phyloP scores from a whole-genome alignment of 768 basidiomycete genomes.

The Lentinus brumalis region DNA sequence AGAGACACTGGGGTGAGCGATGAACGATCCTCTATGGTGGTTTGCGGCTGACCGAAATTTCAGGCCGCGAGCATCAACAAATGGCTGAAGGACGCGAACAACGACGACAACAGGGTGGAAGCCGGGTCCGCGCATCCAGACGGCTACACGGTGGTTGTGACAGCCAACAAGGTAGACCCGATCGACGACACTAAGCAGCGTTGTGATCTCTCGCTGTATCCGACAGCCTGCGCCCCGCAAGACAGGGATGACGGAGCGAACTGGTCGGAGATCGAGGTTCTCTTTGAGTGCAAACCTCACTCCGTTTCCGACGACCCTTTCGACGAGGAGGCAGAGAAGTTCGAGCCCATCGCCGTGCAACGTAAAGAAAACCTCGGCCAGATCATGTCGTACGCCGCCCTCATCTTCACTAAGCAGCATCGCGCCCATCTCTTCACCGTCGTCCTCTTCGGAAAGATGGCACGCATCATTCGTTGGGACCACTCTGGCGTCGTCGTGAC shows the following conservation, averaged over 20 bases:
- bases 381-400: neutral
- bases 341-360: neutral
- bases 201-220: neutral
- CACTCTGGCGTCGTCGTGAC: no score
- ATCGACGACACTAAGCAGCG: neutral
- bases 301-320: neutral
- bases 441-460: neutral
- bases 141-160: neutral
- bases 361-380: neutral
- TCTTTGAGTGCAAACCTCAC: neutral
- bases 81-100: neutral
- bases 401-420: slow-evolving; percentile 3
- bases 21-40: no score
- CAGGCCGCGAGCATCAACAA: neutral
- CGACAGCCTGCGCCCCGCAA: neutral
- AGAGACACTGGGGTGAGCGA: no score
- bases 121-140: neutral
- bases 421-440: slow-evolving; percentile 1
- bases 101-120: neutral
- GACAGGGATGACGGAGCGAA: neutral
- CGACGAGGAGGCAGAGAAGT: neutral
- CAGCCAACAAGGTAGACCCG: neutral
- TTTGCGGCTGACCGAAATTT: no score
- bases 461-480: no score
- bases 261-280: neutral